Conservation (phyloP, 495 filamentous ascomycete species). For the Rostrohypoxylon terebratum region DNA sequence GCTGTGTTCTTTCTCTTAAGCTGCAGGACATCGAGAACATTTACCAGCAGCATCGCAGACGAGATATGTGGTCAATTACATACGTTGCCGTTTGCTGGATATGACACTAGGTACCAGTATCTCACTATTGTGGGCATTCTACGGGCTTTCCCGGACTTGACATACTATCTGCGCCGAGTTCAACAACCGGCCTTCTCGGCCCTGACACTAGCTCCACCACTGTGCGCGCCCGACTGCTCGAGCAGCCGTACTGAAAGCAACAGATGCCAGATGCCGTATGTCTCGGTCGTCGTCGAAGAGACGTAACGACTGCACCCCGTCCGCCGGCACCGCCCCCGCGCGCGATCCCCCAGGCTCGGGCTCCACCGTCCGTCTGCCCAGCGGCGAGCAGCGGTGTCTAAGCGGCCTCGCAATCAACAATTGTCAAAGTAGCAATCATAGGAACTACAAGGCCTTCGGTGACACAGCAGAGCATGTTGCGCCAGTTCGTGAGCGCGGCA, state of each 20-base stretch:
- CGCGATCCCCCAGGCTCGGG: not conserved
- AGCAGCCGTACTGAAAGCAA: not conserved
- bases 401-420: not conserved
- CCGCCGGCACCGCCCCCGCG: not conserved
- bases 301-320: not conserved
- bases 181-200: not conserved
- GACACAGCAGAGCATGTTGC: not conserved
- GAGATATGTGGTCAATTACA: not conserved
- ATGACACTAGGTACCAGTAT: not conserved
- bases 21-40: not conserved
- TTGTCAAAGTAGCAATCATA: not conserved
- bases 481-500: slow-evolving; percentile 22
- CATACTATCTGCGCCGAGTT: not conserved
- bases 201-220: not conserved
- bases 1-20: not conserved
- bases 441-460: not conserved
- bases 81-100: not conserved
- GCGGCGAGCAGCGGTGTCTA: not conserved
- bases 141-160: not conserved
- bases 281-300: not conserved
- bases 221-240: not conserved
- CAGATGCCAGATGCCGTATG: not conserved
- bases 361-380: not conserved
- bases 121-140: not conserved
- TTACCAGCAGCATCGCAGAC: not conserved